Evolutionary conservation across 192 early-diverging fungal genomes (phyloP).

Genomic region (Linnemannia schmuckeri): DNA sequence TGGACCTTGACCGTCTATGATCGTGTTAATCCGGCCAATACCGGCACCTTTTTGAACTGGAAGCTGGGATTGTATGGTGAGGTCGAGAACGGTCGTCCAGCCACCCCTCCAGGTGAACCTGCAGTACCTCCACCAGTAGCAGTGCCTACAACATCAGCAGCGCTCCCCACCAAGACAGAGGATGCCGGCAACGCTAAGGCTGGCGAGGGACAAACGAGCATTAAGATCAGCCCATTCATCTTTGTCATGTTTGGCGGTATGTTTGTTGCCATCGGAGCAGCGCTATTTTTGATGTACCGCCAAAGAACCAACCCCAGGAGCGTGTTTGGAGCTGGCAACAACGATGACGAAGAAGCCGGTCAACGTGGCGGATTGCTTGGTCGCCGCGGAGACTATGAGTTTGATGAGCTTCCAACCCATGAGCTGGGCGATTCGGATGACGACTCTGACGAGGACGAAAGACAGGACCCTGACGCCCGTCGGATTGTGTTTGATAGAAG

Average conservation of each 20-base stretch:
- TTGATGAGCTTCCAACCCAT: slow-evolving; percentile 51
- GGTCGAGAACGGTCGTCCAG: slow-evolving; percentile 21
- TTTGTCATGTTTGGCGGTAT: slow-evolving; percentile 55
- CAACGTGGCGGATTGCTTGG: slow-evolving; percentile 51
- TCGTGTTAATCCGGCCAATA: slow-evolving; percentile 59
- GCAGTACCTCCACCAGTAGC: slow-evolving; percentile 16
- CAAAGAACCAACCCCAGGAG: slow-evolving; percentile 43
- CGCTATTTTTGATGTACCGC: slow-evolving; percentile 49
- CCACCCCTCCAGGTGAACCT: not conserved
- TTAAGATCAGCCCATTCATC: slow-evolving; percentile 47
- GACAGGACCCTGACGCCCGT: slow-evolving; percentile 12
- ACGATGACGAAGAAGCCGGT: slow-evolving; percentile 45
- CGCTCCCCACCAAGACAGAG: slow-evolving; percentile 25
- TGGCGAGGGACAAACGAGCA: not conserved
- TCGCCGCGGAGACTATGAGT: slow-evolving; percentile 52
- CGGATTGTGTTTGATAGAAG: slow-evolving; percentile 47
- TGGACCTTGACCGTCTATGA: slow-evolving; percentile 84
- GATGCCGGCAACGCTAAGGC: not conserved
- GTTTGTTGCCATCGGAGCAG: slow-evolving; percentile 54
- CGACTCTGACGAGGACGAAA: slow-evolving; percentile 28
- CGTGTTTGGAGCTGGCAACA: slow-evolving; percentile 25
- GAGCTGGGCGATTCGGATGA: slow-evolving; percentile 42
- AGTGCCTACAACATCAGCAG: slow-evolving; percentile 33
- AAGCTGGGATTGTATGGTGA: slow-evolving; percentile 60
- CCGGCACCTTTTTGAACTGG: slow-evolving; percentile 76